Evolutionary conservation across 1,284 basidiomycete genomes (phyloP), one percentile per base, ranked within the genome.

Genomic region (Agaricales sp.): DNA sequence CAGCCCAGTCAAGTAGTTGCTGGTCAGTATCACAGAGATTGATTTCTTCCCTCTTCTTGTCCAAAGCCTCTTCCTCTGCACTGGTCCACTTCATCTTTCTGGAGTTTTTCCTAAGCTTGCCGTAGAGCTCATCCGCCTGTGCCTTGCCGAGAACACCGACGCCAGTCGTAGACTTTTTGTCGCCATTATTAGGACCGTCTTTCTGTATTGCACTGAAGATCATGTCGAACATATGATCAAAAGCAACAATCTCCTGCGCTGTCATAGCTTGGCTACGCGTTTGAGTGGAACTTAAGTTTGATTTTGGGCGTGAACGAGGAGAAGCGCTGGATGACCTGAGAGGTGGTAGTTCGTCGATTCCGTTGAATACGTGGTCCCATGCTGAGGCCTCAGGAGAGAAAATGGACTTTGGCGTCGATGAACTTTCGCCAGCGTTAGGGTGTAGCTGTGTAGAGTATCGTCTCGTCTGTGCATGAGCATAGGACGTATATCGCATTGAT

Each of bases 1-100:
- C 70, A 11, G 87, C 80, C 90, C 90, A 94, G 39, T 80, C 73
- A 30, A 93, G 67, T 22, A 93, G 70, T 50, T 87, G 76, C 46
- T 78, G 68, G 58, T 92, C 88, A 1, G 76, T 83, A 19, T 71
- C 65, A 55, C 86, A 86, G 3, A 77, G 57, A 45, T 82, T 75
- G 69, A 93, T 84, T 52, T 79, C 77, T 59, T 92, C 88, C 60
- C 79, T 81, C 58, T 87, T 80, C 26, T 74, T 67, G 57, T 92
- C 89, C n/a, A 90, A 66, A 50, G 77, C 70, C 54, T 78, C 70
- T 50, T 78, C 74, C 24, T 67, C 67, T 49, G 72, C 70, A 2
- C 68, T 68, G 2, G 74, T 74, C 74, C 74, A 78, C 52, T 70
- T 71, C 45, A 70, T 56, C 26, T 65, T 63, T 51, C 70, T 75